Evolutionary conservation across 139 green algal genomes (phyloP), one percentile per base, ranked within the genome.

Genomic region (Asterochloris erici): DNA sequence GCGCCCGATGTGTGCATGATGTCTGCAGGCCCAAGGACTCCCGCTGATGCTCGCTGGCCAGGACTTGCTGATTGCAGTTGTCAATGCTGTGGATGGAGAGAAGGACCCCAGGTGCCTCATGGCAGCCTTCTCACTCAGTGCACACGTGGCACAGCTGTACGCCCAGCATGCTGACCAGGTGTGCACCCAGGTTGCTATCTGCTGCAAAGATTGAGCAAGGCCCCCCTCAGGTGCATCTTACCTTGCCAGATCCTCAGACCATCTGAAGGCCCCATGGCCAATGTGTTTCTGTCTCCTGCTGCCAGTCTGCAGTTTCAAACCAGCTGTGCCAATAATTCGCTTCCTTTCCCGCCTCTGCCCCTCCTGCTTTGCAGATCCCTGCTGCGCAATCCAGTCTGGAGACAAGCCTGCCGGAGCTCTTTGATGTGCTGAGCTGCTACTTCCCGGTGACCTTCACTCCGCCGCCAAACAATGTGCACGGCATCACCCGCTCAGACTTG

Each of bases 361-460:
- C 15, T 23, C 47, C 38, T 29, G 23, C 12, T 9, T 11, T 69
- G 60, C 76, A 73, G 63, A 29, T 74, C 14, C 27, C 78, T 28
- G 63, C 27, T 62, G 78, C 78, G 12, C 12, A 74, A 63, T 9
- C 38, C 6, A 63, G 63, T 27, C 24, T 75, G 63, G 27, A 75
- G 27, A 66, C 63, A 29, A 74, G 54, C 23, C 64, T 63, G 10
- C 93, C 93, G 63, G 95, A 98, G 80, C 68, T 98, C 12, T 95
- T 95, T 74, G 95, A 98, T 61, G 86, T 95, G 23, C 28, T 96
- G 14, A 78, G 90, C n/a, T 92, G 90, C 79, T 98, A 98, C 93
- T 98, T 98, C 86, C 95, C 95, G 0, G 70, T 98, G 82, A 86
- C 87, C 54, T 98, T 98, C 89, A 96, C 88, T 14, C 95, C 94